Evolutionary conservation across 257 asterid genomes (phyloP).

Genomic region (Prunella vulgaris): DNA sequence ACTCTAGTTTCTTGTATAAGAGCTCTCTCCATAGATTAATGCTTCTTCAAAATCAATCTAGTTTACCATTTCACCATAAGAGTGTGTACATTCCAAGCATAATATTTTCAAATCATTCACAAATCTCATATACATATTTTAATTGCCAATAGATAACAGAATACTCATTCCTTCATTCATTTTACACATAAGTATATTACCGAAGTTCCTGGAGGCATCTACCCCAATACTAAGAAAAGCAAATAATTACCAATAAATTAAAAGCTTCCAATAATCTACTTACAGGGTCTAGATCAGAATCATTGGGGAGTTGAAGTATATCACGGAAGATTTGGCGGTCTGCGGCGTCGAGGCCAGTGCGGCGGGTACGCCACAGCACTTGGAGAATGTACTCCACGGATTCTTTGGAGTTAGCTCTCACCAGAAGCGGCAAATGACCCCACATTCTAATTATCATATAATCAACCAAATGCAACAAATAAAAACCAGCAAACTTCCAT

Average conservation of each 20-base stretch:
- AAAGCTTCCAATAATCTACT: slow-evolving; percentile 15
- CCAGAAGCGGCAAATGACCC: slow-evolving; percentile 64
- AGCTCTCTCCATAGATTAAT: neutral
- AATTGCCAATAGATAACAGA: neutral
- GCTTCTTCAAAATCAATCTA: neutral
- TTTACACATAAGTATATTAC: neutral
- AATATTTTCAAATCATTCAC: neutral
- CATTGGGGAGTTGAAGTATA: slow-evolving; percentile 60
- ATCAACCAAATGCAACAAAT: too few species aligned
- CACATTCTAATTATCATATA: slow-evolving; percentile 37
- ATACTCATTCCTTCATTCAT: neutral
- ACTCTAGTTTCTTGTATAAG: neutral
- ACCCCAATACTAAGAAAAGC: neutral
- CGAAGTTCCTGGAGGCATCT: neutral
- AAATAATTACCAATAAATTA: neutral
- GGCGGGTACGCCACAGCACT: slow-evolving; percentile 83
- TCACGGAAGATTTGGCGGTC: slow-evolving; percentile 62
- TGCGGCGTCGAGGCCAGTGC: slow-evolving; percentile 72
- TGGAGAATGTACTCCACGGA: slow-evolving; percentile 75
- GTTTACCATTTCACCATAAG: neutral
- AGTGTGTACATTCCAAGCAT: neutral
- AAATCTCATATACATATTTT: neutral
- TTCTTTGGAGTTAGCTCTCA: slow-evolving; percentile 72
- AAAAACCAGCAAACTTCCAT: too few species aligned
- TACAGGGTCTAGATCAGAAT: slow-evolving; percentile 70